phyloP scores from a whole-genome alignment of 177 flowering plant species.

The Tripterygium wilfordii region DNA sequence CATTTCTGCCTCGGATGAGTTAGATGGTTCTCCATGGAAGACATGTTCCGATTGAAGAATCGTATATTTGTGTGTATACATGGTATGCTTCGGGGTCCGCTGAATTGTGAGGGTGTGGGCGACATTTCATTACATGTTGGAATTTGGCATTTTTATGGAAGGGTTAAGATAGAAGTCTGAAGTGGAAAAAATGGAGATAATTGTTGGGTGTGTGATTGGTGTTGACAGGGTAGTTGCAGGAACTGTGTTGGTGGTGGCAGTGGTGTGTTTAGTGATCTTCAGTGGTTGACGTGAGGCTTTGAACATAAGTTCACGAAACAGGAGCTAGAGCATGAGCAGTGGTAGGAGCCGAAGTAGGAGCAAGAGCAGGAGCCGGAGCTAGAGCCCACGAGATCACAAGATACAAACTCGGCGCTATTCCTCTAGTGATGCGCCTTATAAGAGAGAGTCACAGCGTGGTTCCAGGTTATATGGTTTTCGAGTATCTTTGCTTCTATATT shows the following conservation, averaged over 20 bases:
- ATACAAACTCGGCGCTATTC: constrained; percentile 21
- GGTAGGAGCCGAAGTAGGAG: constrained; percentile 23
- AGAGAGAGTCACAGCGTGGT: constrained; percentile 23
- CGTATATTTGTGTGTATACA: neutral
- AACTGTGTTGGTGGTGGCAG: constrained; percentile 6
- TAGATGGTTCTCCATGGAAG: constrained; percentile 1
- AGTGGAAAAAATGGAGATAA: constrained; percentile 13
- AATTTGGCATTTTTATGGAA: constrained; percentile 17
- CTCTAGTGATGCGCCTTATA: constrained; percentile 19
- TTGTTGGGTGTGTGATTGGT: constrained; percentile 7
- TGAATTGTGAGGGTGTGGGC: too few relatives aligned
- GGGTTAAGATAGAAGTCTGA: constrained; percentile 11
- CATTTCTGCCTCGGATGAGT: constrained; percentile 2
- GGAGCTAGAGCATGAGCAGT: constrained; percentile 25
- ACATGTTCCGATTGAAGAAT: constrained; percentile 1
- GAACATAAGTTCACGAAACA: constrained; percentile 27
- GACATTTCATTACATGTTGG: constrained; percentile 11
- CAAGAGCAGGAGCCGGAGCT: constrained; percentile 16
- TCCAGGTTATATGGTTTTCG: constrained; percentile 21
- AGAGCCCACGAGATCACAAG: constrained; percentile 22
- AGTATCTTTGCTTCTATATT: neutral
- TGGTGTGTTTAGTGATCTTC: neutral
- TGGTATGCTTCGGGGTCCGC: constrained; percentile 6
- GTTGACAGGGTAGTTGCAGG: constrained; percentile 11
- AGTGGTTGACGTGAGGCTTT: constrained; percentile 11